Evolutionary conservation across 2,329 filamentous ascomycete species (phyloP).

Genomic region (Knufia petricola): DNA sequence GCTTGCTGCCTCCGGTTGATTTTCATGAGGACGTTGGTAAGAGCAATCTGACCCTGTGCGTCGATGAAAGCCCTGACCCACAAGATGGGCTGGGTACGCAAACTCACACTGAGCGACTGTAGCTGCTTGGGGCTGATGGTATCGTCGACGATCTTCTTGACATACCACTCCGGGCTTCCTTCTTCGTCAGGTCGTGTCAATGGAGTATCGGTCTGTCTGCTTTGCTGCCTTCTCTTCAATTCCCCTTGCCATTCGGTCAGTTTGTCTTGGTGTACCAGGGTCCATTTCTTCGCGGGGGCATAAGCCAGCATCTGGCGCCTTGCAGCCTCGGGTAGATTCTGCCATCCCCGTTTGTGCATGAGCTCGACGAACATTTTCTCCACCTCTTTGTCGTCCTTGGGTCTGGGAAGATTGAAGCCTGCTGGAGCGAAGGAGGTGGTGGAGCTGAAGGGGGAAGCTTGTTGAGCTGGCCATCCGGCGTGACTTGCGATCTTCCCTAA

Average conservation of each 20-base stretch:
- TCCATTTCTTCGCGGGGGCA: conserved; percentile 93
- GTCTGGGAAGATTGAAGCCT: conserved; percentile 57
- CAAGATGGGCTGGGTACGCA: conserved; percentile 90
- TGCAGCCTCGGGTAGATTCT: conserved; percentile 90
- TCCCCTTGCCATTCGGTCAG: conserved; percentile 90
- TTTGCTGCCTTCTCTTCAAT: conserved; percentile 72
- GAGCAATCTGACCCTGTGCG: conserved; percentile 89
- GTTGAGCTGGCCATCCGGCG: conserved; percentile 33
- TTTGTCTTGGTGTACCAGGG: conserved; percentile 86
- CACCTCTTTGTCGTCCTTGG: conserved; percentile 70
- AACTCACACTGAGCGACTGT: conserved; percentile 83
- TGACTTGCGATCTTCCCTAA: conserved; percentile 33
- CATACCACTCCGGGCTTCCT: conserved; percentile 95
- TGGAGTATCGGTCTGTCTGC: conserved; percentile 54
- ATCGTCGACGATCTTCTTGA: conserved; percentile 93
- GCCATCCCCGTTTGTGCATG: conserved; percentile 97
- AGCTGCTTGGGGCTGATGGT: conserved; percentile 84
- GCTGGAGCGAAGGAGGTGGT: conserved; percentile 43
- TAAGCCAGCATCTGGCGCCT: conserved; percentile 94
- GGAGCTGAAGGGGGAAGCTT: conserved; percentile 39
- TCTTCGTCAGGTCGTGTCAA: conserved; percentile 77
- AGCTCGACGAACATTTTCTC: conserved; percentile 85
- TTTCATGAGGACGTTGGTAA: conserved; percentile 87
- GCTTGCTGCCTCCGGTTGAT: conserved; percentile 79
- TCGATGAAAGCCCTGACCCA: conserved; percentile 97